Conservation (phyloP, 805 yeast genomes). For the Komagataella pseudopastoris region DNA sequence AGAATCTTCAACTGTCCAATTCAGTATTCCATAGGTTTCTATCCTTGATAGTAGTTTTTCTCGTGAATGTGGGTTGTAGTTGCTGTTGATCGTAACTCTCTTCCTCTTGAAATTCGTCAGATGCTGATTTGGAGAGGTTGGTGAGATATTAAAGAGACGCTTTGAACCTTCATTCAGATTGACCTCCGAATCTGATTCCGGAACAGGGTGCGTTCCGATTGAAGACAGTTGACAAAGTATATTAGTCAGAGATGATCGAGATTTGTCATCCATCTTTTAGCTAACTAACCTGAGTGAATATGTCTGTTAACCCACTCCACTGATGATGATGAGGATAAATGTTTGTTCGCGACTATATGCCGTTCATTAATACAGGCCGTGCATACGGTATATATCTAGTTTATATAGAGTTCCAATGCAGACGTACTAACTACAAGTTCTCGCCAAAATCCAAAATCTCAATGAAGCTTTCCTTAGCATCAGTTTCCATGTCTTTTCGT, state of each 20-base stretch:
- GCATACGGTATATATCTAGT: not conserved
- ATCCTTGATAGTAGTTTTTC: slow-evolving; percentile 24
- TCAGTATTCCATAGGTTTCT: slow-evolving; percentile 26
- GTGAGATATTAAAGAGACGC: not conserved
- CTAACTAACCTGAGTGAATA: not conserved
- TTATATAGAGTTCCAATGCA: not conserved
- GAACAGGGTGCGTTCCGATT: not conserved
- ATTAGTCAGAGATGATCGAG: not conserved
- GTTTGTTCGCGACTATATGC: not conserved
- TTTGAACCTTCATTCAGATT: not conserved
- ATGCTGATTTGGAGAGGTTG: not conserved
- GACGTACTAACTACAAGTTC: not conserved
- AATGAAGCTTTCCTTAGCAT: slow-evolving; percentile 40
- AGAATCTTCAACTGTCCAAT: slow-evolving; percentile 27
- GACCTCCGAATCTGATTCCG: not conserved
- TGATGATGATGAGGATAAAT: not conserved
- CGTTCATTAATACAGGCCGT: not conserved
- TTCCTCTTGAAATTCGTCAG: not conserved
- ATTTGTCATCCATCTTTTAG: not conserved
- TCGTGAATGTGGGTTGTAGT: slow-evolving; percentile 24
- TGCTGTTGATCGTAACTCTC: slow-evolving; percentile 1
- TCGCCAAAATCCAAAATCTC: slow-evolving; percentile 74
- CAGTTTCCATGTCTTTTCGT: slow-evolving; percentile 31
- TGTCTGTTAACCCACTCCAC: not conserved
- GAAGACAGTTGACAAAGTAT: not conserved